Evolutionary conservation across 495 filamentous ascomycete genomes (phyloP), one percentile per base, ranked within the genome.

Genomic region (Saxophila tyrrhenica): DNA sequence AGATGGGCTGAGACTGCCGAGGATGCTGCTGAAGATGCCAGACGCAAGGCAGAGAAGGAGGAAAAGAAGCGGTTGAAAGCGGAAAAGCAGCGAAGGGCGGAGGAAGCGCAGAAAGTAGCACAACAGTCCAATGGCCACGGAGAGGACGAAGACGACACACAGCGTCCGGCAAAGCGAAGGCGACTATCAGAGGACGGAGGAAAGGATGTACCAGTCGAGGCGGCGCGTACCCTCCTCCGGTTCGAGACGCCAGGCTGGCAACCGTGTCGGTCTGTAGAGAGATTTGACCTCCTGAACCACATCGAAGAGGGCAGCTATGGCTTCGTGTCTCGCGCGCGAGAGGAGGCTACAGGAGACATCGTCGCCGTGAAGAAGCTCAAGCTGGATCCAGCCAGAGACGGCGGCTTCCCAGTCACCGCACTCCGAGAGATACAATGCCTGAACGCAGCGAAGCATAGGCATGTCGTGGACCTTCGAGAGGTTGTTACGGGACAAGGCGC

Each of bases 281-380:
- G 89, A 65, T 97, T 89, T 68, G 87, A 95, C 66, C 83, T 82
- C 55, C 72, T 98, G 56, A 98, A 98, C 63, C 85, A 92, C 69
- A 98, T 98, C 63, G 92, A 97, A 66, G 92, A 98, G 68, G 92
- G 92, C 50, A 85, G 87, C 0, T 98, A 97, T 70, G 92, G 92
- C 49, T 90, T 82, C 80, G 92, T 98, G 2, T 90, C 91, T 39
- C 73, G 92, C 24, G 92, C 91, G 8, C 81, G 74, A 56, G 88
- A 95, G 65, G 77, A 76, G 11, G 74, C 74, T 2, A 94, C 92
- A 1, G 88, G 89, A 7, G 81, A 89, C 55, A 76, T 98, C 7
- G 90, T 97, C 20, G 92, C 92, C 39, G 70, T 98, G 60, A 98
- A 98, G 76, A 84, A 89, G 65, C 76, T 97, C 49, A 98, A 98